Conservation (phyloP, 2,329 filamentous ascomycete genomes). For the Fusarium oligoseptatum region DNA sequence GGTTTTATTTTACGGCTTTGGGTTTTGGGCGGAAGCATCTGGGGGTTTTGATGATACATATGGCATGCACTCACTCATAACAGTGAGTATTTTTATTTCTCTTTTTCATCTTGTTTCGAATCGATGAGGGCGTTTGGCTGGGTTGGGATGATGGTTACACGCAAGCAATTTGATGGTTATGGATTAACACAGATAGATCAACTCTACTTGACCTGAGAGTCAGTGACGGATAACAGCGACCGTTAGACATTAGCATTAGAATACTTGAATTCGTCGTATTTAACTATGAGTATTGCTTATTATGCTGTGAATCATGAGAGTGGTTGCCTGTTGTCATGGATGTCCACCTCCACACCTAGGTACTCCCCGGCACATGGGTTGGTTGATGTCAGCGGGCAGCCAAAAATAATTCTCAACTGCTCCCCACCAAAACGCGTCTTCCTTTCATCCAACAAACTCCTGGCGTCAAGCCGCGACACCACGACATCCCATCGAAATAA, state of each 20-base stretch:
- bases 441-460: constrained; percentile 28
- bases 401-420: constrained; percentile 30
- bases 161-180: constrained; percentile 1
- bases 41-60: neutral
- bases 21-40: neutral
- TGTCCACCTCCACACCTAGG: neutral
- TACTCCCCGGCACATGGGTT: constrained; percentile 4
- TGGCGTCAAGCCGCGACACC: constrained; percentile 22
- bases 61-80: constrained; percentile 15
- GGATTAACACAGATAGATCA: constrained; percentile 14
- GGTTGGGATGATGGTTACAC: neutral
- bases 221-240: neutral
- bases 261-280: neutral
- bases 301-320: neutral
- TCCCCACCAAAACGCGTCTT: constrained; percentile 43
- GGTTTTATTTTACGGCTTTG: neutral
- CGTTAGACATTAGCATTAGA: neutral
- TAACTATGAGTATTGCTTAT: neutral
- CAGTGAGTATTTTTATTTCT: constrained; percentile 1
- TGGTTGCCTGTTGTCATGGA: neutral
- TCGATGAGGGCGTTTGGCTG: constrained; percentile 28
- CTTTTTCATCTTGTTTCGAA: constrained; percentile 16
- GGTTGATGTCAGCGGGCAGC: constrained; percentile 41
- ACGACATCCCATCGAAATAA: constrained; percentile 5
- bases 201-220: constrained; percentile 2